Evolutionary conservation across 345 rosid genomes (phyloP).

Genomic region (Lenwebbia sp.): DNA sequence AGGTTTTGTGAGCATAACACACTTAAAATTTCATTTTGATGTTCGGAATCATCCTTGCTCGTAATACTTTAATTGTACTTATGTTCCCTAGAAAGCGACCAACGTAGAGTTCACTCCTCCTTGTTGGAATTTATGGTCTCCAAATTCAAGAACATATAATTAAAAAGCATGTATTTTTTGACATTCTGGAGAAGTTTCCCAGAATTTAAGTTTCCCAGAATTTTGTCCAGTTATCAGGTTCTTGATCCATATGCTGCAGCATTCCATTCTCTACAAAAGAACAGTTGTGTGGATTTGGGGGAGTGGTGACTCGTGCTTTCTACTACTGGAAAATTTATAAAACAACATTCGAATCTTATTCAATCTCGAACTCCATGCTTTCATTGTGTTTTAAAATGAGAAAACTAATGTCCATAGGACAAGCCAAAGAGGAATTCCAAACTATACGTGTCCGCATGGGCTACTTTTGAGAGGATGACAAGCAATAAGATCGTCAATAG

Average conservation of each 20-base stretch:
- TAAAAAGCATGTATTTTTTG: background rate
- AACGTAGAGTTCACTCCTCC: background rate
- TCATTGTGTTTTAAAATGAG: background rate
- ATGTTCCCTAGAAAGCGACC: background rate
- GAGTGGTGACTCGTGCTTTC: background rate
- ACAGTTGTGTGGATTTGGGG: background rate
- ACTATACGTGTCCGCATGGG: background rate
- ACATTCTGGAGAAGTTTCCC: background rate
- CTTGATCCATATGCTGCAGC: background rate
- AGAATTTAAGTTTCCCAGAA: background rate
- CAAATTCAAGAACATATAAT: background rate
- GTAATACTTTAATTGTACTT: background rate
- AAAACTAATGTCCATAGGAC: background rate
- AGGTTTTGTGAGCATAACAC: background rate
- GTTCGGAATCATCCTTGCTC: background rate
- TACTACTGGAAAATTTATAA: background rate
- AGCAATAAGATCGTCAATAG: background rate
- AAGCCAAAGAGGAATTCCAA: background rate
- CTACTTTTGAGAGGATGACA: background rate
- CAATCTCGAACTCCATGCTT: background rate
- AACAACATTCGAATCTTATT: background rate
- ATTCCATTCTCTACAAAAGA: background rate
- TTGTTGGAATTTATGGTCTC: background rate
- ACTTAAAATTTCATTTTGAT: background rate
- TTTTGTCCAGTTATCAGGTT: background rate